phyloP scores from a whole-genome alignment of 2,329 filamentous ascomycete genomes.

The Beauveria caledonica region DNA sequence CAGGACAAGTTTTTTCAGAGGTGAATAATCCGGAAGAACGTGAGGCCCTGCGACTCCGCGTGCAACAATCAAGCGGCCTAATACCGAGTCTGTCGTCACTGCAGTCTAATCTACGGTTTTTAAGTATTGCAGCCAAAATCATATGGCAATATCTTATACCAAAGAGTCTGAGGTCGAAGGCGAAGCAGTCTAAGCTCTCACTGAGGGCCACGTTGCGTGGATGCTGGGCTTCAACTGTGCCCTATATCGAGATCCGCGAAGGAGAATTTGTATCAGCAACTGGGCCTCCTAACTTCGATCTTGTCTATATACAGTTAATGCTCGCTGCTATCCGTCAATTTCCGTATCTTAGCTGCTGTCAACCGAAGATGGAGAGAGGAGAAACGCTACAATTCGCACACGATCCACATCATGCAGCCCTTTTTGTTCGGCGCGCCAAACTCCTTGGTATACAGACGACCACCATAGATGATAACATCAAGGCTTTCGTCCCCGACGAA shows the following conservation, averaged over 20 bases:
- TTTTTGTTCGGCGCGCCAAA: constrained; percentile 10
- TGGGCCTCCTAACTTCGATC: constrained; percentile 12
- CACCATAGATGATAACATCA: background rate
- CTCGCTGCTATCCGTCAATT: constrained; percentile 13
- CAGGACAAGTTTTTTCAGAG: background rate
- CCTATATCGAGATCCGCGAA: constrained; percentile 14
- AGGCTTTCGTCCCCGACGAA: background rate
- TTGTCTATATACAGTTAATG: constrained; percentile 12
- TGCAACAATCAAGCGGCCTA: background rate
- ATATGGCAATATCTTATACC: constrained; percentile 2
- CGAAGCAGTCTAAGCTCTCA: background rate
- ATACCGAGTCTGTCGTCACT: constrained; percentile 1
- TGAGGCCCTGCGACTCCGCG: background rate
- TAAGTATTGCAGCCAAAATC: constrained; percentile 2
- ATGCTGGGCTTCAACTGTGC: constrained; percentile 5
- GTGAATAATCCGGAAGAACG: background rate
- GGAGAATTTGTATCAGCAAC: constrained; percentile 11
- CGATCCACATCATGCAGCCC: constrained; percentile 3
- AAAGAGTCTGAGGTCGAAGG: background rate
- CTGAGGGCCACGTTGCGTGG: constrained; percentile 1
- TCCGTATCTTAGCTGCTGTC: constrained; percentile 10
- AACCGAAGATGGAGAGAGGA: constrained; percentile 6
- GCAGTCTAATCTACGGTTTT: background rate
- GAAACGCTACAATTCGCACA: background rate
- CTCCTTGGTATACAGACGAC: constrained; percentile 12